phyloP scores from a whole-genome alignment of 306 rosid genomes.

The Gynostemma pentaphyllum region DNA sequence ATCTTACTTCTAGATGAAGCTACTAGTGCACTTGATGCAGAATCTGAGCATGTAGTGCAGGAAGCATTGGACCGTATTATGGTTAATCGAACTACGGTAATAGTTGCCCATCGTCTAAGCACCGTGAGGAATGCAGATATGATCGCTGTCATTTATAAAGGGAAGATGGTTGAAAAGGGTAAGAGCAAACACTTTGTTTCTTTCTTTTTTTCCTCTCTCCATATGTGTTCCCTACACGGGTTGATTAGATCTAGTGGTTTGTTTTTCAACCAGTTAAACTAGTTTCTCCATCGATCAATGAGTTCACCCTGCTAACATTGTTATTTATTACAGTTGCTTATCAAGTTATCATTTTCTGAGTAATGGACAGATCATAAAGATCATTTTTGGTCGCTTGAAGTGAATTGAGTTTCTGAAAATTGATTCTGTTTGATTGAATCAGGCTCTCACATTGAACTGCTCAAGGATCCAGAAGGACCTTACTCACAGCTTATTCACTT shows the following conservation, averaged over 20 bases:
- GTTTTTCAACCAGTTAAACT: not conserved
- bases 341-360: no score
- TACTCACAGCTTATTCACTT: conserved; percentile 48
- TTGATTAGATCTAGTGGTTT: not conserved
- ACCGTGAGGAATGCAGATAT: conserved; percentile 50
- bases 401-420: not conserved
- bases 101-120: conserved; percentile 68
- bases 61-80: conserved; percentile 49
- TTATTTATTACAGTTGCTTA: no score
- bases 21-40: no score
- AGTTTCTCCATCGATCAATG: not conserved
- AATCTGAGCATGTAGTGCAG: no score
- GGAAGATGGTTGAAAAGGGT: conserved; percentile 60
- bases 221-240: no score
- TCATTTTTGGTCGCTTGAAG: no score
- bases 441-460: conserved; percentile 53
- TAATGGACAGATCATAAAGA: no score
- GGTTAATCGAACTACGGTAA: conserved; percentile 47
- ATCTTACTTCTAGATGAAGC: conserved; percentile 58
- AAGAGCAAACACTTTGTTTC: not conserved
- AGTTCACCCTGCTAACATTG: no score
- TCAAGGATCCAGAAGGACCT: conserved; percentile 47
- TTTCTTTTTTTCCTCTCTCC: not conserved
- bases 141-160: conserved; percentile 51
- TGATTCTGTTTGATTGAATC: conserved; percentile 8